Evolutionary conservation across 345 rosid genomes (phyloP), one percentile per base, ranked within the genome.

Genomic region (Moricandia moricandioides): DNA sequence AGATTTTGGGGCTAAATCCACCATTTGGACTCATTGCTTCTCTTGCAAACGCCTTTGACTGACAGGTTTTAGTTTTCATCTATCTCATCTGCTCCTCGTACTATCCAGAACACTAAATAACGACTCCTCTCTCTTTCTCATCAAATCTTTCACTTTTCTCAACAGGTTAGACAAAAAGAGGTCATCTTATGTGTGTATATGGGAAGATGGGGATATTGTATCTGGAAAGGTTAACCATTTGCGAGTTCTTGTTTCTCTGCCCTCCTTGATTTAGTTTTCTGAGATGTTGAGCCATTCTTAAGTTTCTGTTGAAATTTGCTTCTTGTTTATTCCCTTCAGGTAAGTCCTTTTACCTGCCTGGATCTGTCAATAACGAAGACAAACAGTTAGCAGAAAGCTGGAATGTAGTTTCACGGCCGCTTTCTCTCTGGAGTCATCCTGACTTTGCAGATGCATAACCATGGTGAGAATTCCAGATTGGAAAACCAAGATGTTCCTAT

Each of bases 1-100:
- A 95, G 99, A 86, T 95, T 71, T 87, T 91, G 96, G 97, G 99
- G 74, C 74, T 92, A 71, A 95, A 92, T 82, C 99, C 99, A 73
- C 99, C 99, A 43, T 95, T 95, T 79, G 99, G 99, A 73, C 81
- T 86, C 68, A 86, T 84, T 75, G 91, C 88, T 57, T 78, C 80
- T 72, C 84, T 83, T 81, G 98, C 96, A 27, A 88, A 91, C 84
- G 81, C 81, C 85, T 90, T 94, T 65, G 85, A 84, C 99, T 45
- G 86, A 88, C 71, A 90, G 96, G 99, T 94, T 73, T 21, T 3
- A 21, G 9, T 64, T 73, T 72, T 57, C 57, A 56, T 35, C 78
- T 66, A 18, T 78, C 55, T 67, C 45, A 31, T 58, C 57, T 54
- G 17, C 72, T 68, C 43, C 52, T 70, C 52, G 10, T 67, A 62